These are phyloP conservation scores for Poteriospumella lacustris DNA, from an alignment of 108 stramenopile genomes.

Conservation along the genomic window DNA sequence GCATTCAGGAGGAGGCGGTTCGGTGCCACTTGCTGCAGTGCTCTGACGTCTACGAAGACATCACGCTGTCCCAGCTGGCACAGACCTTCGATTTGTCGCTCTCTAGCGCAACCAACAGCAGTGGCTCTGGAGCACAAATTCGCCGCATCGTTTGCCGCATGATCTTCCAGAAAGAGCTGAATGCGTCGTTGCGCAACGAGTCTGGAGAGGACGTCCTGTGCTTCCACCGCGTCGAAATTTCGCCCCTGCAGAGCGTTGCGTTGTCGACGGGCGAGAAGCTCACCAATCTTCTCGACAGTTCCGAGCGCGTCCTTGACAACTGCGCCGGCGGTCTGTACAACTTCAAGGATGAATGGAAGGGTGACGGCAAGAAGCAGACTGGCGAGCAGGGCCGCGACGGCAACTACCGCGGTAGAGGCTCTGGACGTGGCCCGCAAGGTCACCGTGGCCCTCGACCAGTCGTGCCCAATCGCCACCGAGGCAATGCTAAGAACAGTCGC, in stretches of 20 bases:
- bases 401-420: too few species aligned
- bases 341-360: slow-evolving; percentile 36
- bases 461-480: too few species aligned
- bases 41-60: slow-evolving; percentile 80
- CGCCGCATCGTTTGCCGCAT: slow-evolving; percentile 90
- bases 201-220: slow-evolving; percentile 88
- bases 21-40: slow-evolving; percentile 86
- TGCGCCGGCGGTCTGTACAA: slow-evolving; percentile 71
- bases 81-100: slow-evolving; percentile 90
- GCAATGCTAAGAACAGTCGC: too few species aligned
- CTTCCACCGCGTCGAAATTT: slow-evolving; percentile 73
- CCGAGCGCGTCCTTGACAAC: slow-evolving; percentile 88
- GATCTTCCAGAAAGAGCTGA: slow-evolving; percentile 92
- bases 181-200: slow-evolving; percentile 96
- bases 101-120: too few species aligned
- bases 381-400: too few species aligned
- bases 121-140: slow-evolving; percentile 35
- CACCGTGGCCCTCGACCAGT: too few species aligned
- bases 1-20: slow-evolving; percentile 92
- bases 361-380: too few species aligned
- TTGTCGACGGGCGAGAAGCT: slow-evolving; percentile 87
- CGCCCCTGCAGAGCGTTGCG: slow-evolving; percentile 79
- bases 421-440: too few species aligned
- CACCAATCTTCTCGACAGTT: slow-evolving; percentile 78
- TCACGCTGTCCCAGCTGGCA: slow-evolving; percentile 76